Conservation (phyloP, 1,284 basidiomycete species). For the Rhodotorula sp. region DNA sequence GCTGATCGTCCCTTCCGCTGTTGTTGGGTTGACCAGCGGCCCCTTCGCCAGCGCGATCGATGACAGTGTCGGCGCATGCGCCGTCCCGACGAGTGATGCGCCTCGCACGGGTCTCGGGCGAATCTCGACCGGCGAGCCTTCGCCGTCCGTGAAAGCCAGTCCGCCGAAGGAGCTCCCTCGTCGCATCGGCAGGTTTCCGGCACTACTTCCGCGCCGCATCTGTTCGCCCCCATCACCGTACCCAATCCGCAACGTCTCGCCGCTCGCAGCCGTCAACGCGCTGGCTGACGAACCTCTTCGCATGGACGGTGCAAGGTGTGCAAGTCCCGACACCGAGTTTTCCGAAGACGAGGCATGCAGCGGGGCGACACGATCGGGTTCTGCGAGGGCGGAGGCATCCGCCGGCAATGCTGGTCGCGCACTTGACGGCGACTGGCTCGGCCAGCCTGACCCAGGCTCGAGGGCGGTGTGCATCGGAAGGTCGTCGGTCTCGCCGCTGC, state of each 20-base stretch:
- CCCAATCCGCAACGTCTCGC: conserved; percentile 3
- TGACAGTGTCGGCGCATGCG: not conserved
- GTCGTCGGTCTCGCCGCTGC: not conserved
- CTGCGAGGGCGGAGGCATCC: no score
- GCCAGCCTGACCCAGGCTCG: conserved; percentile 18
- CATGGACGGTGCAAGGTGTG: not conserved
- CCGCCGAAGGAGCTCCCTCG: conserved; percentile 1
- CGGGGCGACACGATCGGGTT: no score
- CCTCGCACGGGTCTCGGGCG: conserved; percentile 2
- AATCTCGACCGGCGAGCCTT: not conserved
- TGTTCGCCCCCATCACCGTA: not conserved
- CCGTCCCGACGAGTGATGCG: not conserved
- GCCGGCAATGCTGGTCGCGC: not conserved
- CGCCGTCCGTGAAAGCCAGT: not conserved
- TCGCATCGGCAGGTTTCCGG: not conserved
- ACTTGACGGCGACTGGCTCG: not conserved
- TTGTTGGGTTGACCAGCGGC: conserved; percentile 19
- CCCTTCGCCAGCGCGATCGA: not conserved
- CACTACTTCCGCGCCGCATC: not conserved
- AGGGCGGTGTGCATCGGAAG: conserved; percentile 9
- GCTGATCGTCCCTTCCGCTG: conserved; percentile 62
- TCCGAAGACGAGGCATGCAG: no score
- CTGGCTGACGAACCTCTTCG: conserved; percentile 7
- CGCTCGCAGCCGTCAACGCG: not conserved
- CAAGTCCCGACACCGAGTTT: not conserved